Evolutionary conservation across 345 rosid species (phyloP).

Genomic region (Citrus unshiu): DNA sequence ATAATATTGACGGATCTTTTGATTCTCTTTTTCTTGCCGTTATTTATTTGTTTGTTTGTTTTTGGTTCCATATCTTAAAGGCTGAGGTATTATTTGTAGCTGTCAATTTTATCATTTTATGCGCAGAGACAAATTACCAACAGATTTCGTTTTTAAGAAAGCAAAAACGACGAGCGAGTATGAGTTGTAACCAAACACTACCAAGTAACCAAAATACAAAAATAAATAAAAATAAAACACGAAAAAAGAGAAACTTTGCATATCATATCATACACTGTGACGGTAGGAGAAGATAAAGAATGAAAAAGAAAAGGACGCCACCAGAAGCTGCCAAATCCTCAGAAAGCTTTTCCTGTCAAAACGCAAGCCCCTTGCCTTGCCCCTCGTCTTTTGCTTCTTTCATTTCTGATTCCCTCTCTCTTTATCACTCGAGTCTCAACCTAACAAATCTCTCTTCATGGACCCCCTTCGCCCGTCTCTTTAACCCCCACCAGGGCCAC

Average conservation of each 20-base stretch:
- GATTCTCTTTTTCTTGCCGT: no score
- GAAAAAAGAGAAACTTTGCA: background rate
- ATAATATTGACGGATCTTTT: no score
- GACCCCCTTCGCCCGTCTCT: constrained; percentile 6
- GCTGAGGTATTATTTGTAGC: no score
- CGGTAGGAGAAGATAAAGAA: constrained; percentile 3
- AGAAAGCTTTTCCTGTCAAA: constrained; percentile 13
- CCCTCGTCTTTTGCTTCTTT: background rate
- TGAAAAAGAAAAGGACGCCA: constrained; percentile 29
- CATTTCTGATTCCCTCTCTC: background rate
- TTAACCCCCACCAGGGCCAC: background rate
- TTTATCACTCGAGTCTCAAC: background rate
- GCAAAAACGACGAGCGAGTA: background rate
- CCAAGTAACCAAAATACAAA: background rate
- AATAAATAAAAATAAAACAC: background rate
- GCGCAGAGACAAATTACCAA: no score
- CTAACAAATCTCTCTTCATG: constrained; percentile 20
- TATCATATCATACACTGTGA: background rate
- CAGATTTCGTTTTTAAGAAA: no score
- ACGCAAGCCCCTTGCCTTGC: background rate
- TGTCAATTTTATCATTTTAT: no score
- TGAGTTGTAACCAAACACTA: background rate
- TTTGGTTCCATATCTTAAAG: no score
- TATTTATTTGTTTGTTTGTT: no score
- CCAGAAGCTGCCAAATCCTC: constrained; percentile 21